Evolutionary conservation across 75 land plant genomes (phyloP).

Genomic region (Pseudotsuga menziesii): DNA sequence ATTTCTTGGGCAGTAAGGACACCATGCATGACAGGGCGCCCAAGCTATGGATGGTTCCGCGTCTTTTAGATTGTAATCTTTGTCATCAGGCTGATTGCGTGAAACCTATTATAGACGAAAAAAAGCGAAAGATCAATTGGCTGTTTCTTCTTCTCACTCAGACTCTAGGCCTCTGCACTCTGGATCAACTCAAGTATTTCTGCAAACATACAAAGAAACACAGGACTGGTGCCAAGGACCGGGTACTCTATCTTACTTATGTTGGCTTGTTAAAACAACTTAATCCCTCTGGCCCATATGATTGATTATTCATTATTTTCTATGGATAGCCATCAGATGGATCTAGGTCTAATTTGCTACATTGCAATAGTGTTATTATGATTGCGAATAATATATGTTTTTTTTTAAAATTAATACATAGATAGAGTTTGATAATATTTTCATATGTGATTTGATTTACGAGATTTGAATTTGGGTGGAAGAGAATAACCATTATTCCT

Average conservation of each 20-base stretch:
- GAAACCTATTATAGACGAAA: conserved; percentile 46
- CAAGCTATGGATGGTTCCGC: conserved; percentile 50
- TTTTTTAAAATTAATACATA: too few relatives aligned
- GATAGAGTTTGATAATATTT: too few relatives aligned
- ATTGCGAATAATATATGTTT: too few relatives aligned
- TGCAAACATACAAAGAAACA: conserved; percentile 76
- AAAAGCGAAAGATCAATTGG: conserved; percentile 78
- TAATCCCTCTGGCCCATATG: conserved; percentile 35
- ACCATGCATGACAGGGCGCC: conserved; percentile 80
- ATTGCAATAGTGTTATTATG: too few relatives aligned
- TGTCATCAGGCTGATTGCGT: conserved; percentile 53
- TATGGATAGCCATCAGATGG: neutral
- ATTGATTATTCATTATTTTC: neutral
- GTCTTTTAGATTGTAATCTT: conserved; percentile 39
- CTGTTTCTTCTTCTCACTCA: conserved; percentile 74
- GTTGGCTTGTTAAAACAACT: conserved; percentile 69
- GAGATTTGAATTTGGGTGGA: too few relatives aligned
- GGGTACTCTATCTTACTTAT: conserved; percentile 79
- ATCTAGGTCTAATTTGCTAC: too few relatives aligned
- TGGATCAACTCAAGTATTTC: conserved; percentile 87
- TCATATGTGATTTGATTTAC: too few relatives aligned
- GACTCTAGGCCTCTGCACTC: conserved; percentile 57
- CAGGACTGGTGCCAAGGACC: conserved; percentile 83
- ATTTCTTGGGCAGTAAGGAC: conserved; percentile 26
- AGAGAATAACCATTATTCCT: too few relatives aligned